These are phyloP conservation scores for Paraphoma sp. DNA, from an alignment of 2,329 filamentous ascomycete genomes.

Conservation along the genomic window DNA sequence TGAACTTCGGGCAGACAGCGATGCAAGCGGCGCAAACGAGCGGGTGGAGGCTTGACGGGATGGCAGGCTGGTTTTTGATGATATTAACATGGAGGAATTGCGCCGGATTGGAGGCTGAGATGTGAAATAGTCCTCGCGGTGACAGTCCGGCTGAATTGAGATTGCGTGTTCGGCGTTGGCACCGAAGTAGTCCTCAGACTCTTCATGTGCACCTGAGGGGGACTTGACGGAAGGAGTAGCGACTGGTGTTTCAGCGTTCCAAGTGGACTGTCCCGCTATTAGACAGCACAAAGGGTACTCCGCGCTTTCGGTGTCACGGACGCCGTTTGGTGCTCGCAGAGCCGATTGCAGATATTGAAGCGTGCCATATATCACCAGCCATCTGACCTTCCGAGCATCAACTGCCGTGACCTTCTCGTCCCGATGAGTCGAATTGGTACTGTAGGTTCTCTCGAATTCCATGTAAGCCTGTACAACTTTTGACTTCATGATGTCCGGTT, in stretches of 20 bases:
- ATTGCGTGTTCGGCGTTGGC: slow-evolving; percentile 7
- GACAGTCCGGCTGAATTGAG: slow-evolving; percentile 55
- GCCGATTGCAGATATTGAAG: slow-evolving; percentile 75
- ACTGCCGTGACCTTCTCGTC: slow-evolving; percentile 66
- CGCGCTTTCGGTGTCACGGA: slow-evolving; percentile 62
- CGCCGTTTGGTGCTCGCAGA: slow-evolving; percentile 66
- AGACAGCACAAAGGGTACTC: slow-evolving; percentile 66
- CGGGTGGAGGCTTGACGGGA: slow-evolving; percentile 46
- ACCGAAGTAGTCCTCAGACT: slow-evolving; percentile 20
- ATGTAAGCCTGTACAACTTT: slow-evolving; percentile 72
- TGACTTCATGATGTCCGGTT: slow-evolving; percentile 47
- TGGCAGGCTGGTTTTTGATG: slow-evolving; percentile 32
- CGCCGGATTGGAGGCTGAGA: slow-evolving; percentile 30
- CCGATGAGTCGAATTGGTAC: slow-evolving; percentile 55
- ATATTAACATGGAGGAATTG: slow-evolving; percentile 36
- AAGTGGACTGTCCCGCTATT: slow-evolving; percentile 50
- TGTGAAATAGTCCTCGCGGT: slow-evolving; percentile 50
- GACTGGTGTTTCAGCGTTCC: slow-evolving; percentile 32
- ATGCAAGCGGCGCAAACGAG: slow-evolving; percentile 36
- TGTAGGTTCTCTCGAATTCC: slow-evolving; percentile 70
- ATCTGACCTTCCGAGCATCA: slow-evolving; percentile 78
- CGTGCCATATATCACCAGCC: slow-evolving; percentile 76
- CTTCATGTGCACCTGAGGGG: slow-evolving; percentile 15
- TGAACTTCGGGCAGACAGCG: slow-evolving; percentile 33
- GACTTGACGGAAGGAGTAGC: slow-evolving; percentile 16